Evolutionary conservation across 2,329 filamentous ascomycete species (phyloP).

Genomic region (Venturia effusa): DNA sequence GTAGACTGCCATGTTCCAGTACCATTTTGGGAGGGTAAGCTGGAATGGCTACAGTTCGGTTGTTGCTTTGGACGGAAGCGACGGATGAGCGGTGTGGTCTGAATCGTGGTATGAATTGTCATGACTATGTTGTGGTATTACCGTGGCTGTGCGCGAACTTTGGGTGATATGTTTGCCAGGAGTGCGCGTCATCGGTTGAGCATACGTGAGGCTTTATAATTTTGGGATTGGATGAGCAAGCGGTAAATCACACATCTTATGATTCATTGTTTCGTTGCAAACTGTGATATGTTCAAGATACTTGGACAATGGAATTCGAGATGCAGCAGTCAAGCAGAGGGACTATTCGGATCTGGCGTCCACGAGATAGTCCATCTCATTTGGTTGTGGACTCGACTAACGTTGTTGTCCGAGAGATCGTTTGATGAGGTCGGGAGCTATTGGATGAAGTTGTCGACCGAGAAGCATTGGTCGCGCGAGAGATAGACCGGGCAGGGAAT

Average conservation of each 20-base stretch:
- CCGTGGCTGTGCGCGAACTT: background rate
- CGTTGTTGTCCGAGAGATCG: background rate
- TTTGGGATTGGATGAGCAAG: background rate
- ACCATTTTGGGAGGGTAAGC: background rate
- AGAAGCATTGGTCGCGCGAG: background rate
- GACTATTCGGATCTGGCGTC: background rate
- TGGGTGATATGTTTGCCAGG: background rate
- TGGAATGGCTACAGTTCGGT: background rate
- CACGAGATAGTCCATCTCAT: background rate
- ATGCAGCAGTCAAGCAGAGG: background rate
- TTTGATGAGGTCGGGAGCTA: background rate
- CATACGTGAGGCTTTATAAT: background rate
- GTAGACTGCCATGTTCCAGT: background rate
- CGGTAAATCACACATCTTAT: background rate
- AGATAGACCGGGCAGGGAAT: background rate
- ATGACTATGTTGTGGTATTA: background rate
- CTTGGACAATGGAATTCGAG: background rate
- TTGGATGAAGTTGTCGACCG: background rate
- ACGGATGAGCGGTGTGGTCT: background rate
- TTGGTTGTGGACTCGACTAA: background rate
- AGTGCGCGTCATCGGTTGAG: background rate
- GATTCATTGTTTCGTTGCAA: background rate
- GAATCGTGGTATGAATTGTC: background rate
- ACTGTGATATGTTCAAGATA: background rate
- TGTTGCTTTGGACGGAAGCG: background rate